Base-by-base conservation (phyloP, 305 asterid genomes). In the Fraxinus dipetala region DNA sequence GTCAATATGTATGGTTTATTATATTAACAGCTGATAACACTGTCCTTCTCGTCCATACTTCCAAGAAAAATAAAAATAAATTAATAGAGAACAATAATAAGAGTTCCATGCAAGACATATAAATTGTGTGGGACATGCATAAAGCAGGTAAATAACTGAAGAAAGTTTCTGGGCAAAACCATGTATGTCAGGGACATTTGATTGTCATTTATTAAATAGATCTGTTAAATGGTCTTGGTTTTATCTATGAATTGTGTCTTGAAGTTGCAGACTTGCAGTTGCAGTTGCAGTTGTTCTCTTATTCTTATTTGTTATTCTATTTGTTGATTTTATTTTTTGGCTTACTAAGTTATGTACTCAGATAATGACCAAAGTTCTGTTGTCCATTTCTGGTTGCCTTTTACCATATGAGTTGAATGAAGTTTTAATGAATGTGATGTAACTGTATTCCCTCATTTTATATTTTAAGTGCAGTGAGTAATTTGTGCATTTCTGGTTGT, bases 401-500 rank as follows among this genome's bases (percentile, higher is more conserved):
- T 75, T 34, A 30, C 75, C 72, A 72, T 54, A 80, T 74, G 79
- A 65, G 76, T 72, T 32, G 32, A 43, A 63, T 72, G 43, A 65
- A 72, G 16, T 77, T 82, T 9, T 7, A 31, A 59, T 3, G 11
- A 78, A 48, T 70, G 54, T 69, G 30, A 51, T 18, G 4, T 79
- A 67, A 48, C 36, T 32, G 11, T 28, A 3, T 78, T 59, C 63
- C 69, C 59, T 79, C 28, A 14, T 61, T 69, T 18, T 8, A 11
- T 84, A 65, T 65, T 83, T 80, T 79, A 51, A 10, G 35, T 81
- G 75, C 36, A 38, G n/a, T 34, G 61, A 84, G 75, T 83, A 65
- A 86, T 73, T 61, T 79, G 30, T 45, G 13, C 75, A 3, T 72
- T 87, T 86, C 78, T 87, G 40, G 54, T 81, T 30, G 40, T 84